Base-by-base conservation (phyloP, 2,329 filamentous ascomycete species). In the Hypomyces perniciosus region DNA sequence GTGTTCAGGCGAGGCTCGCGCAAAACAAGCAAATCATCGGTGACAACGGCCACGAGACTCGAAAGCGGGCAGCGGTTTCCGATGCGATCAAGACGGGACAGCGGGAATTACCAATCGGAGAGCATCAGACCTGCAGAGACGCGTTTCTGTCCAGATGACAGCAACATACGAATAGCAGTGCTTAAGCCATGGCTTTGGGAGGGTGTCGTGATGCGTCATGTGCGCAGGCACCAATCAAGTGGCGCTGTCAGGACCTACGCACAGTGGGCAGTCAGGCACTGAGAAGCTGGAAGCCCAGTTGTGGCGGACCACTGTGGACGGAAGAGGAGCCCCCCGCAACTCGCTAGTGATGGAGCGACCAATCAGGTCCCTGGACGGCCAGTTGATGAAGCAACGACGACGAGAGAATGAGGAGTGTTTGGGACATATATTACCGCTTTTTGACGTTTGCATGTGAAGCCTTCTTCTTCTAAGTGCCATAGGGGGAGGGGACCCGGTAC, bases 201-300 rank as follows among this genome's bases (percentile, higher is more conserved):
- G 34, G 44, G 44, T 39, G 42, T 43, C 44, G 49, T 51, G 50
- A 48, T 52, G 35, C 50, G 44, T 48, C 44, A 52, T 34, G 45
- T 45, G 45, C 44, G 50, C 40, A 20, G n/a, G 12, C 20, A 41
- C 45, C 44, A 52, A 52, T 48, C 45, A 52, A 29, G 29, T 39
- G 45, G 34, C 20, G 40, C 44, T 43, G 45, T 43, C 45, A 52
- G 50, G 49, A 20, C 20, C 20, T 39, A 46, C 44, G 6, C 13
- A 42, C 30, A 46, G 20, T 20, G 20, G 20, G 20, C 20, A 20
- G 20, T 3, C 20, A 20, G 20, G 20, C 20, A 20, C 20, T 20
- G 20, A 20, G 20, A 20, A 20, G 20, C 20, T 20, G 20, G 20
- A 20, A 20, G 20, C 20, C 20, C 20, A 20, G 20, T 3, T 20